A percentile compares a stretch with the other conserved stretches of the same genome.
Evolutionary conservation across 78 protist genomes (phyloP).

Genomic region (Dictyostelium purpureum): DNA sequence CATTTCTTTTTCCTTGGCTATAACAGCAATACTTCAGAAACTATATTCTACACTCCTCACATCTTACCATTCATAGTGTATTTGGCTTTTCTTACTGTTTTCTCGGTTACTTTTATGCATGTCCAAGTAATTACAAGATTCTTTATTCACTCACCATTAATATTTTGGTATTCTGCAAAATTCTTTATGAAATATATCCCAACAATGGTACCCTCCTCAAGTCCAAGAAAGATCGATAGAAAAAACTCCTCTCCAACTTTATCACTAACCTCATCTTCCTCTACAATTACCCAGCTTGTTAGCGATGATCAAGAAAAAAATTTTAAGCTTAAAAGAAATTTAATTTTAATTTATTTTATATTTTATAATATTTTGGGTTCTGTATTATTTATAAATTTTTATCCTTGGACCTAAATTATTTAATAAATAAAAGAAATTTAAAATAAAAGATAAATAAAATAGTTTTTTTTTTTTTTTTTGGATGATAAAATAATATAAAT

Average conservation of each 20-base stretch:
- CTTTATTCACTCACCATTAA: constrained; percentile 65
- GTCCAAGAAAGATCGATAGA: not conserved
- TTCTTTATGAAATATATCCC: not conserved
- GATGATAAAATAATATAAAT: no score
- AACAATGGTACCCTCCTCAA: not conserved
- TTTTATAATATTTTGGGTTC: constrained; percentile 69
- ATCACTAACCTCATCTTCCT: not conserved
- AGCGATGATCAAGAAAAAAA: no score
- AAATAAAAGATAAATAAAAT: not conserved
- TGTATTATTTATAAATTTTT: constrained; percentile 60
- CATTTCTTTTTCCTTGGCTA: not conserved
- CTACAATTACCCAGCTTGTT: no score
- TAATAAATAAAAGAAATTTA: not conserved
- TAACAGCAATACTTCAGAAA: not conserved
- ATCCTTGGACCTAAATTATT: constrained; percentile 74
- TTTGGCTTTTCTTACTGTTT: not conserved
- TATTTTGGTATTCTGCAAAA: constrained; percentile 59
- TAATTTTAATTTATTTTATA: constrained; percentile 41
- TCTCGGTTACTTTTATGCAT: constrained; percentile 70
- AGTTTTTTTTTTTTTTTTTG: not conserved
- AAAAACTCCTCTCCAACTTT: no score
- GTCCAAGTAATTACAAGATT: constrained; percentile 80
- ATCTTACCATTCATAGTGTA: constrained; percentile 54
- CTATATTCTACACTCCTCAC: constrained; percentile 15
- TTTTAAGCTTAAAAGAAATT: not conserved